Base-by-base conservation (phyloP, 179 eudicot genomes). In the Beta lomatogona region DNA sequence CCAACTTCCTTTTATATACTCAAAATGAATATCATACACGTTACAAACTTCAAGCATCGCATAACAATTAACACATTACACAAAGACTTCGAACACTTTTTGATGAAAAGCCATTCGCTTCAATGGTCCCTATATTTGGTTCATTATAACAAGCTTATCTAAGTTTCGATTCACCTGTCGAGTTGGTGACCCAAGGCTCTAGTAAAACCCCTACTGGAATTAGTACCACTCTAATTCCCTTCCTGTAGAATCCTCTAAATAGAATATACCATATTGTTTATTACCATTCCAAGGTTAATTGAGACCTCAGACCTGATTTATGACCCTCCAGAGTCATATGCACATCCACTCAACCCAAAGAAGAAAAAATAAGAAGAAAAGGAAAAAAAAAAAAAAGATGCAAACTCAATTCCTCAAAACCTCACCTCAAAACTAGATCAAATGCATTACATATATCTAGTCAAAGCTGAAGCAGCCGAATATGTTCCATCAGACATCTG, bases 401-500 rank as follows among this genome's bases (percentile, higher is more conserved):
- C 64, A 19, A 66, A 67, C 48, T 46, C 64, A 5, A 66, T 31
- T 66, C 44, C 73, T 52, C 64, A 67, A 31, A 52, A 25, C 59
- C 52, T 25, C 44, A 16, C 73, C 46, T 18, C 12, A 64, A 77
- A 18, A 11, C 53, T 22, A 72, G 76, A 53, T 52, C n/a, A 45
- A 67, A 64, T 77, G 41, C 13, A 14, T 22, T 64, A 67, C 52
- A 77, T 64, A n/a, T 48, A 64, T 65, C 52, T 9, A 66, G 50
- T 44, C 44, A 46, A 21, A 69, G 76, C 81, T 55, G 73, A 69
- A 44, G 54, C 58, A 68, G 72, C 22, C 60, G 18, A 25, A 10
- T 41, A n/a, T 53, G 19, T 21, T 77, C 6, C 67, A 48, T 11
- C 50, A 82, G 28, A 16, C 74, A 78, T 64, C 82, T 57, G 72